Percentiles rank a stretch among this genome's conserved stretches.
Evolutionary conservation across 2,329 filamentous ascomycete genomes (phyloP).

Genomic region (Xylaria digitata): DNA sequence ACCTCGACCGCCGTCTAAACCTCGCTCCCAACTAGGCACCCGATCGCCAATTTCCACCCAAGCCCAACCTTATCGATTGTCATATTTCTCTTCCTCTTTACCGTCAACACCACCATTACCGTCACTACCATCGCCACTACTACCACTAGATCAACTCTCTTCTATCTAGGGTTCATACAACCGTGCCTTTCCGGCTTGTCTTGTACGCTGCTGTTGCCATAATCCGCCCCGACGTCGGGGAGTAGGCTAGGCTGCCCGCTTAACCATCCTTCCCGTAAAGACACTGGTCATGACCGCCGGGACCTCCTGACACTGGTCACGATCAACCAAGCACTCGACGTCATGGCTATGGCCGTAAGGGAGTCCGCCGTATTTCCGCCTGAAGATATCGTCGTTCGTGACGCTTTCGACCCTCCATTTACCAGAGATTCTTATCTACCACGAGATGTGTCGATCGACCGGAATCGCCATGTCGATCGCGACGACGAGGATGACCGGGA

Average conservation of each 20-base stretch:
- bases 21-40: constrained; percentile 26
- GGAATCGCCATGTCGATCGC: constrained; percentile 30
- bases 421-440: constrained; percentile 46
- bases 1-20: too few relatives aligned
- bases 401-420: constrained; percentile 47
- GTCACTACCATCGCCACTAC: not conserved
- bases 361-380: constrained; percentile 42
- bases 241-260: constrained; percentile 11
- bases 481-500: constrained; percentile 49
- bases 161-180: not conserved
- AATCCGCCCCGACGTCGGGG: constrained; percentile 24
- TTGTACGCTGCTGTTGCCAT: constrained; percentile 5
- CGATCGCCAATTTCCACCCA: constrained; percentile 16
- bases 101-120: not conserved
- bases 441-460: constrained; percentile 45
- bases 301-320: constrained; percentile 23
- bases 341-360: constrained; percentile 43
- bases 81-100: constrained; percentile 16
- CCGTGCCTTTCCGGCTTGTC: not conserved
- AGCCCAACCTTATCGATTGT: constrained; percentile 34
- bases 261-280: not conserved
- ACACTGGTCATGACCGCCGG: constrained; percentile 43
- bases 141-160: not conserved
- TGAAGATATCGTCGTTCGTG: constrained; percentile 40
- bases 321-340: constrained; percentile 37